Conservation (phyloP, 495 filamentous ascomycete species). For the Neurospora intermedia region DNA sequence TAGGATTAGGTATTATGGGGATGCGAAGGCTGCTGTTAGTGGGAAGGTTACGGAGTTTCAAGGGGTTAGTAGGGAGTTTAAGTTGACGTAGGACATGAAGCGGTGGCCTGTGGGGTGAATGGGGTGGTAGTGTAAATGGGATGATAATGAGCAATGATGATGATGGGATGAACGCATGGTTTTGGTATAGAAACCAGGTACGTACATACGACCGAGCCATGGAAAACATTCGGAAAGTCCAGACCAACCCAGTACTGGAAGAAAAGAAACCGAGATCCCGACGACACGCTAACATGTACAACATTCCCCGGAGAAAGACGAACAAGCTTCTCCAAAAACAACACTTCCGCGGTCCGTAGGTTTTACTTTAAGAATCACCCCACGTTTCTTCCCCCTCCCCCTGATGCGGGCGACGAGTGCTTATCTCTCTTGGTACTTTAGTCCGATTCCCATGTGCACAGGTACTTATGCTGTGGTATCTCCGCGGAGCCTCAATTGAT, state of each 20-base stretch:
- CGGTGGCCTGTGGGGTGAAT: background rate
- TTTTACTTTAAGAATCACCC: background rate
- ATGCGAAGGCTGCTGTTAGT: constrained; percentile 51
- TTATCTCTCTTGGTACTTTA: background rate
- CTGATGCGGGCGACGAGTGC: background rate
- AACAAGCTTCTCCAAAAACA: no score
- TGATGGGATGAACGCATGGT: background rate
- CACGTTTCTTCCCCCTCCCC: background rate
- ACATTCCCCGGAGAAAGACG: no score
- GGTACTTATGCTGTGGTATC: background rate
- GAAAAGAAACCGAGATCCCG: background rate
- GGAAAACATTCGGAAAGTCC: background rate
- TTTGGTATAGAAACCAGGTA: background rate
- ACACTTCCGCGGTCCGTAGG: no score
- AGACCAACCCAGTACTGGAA: background rate
- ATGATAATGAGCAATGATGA: background rate
- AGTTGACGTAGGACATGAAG: constrained; percentile 16
- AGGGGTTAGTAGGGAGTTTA: constrained; percentile 59
- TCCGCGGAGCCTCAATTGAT: constrained; percentile 7
- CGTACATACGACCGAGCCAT: background rate
- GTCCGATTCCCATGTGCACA: background rate
- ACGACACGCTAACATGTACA: no score
- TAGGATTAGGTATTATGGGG: constrained; percentile 77
- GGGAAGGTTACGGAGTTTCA: constrained; percentile 64
- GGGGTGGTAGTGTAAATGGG: background rate